A percentile compares a stretch with the other conserved stretches of the same genome.
phyloP scores from a whole-genome alignment of 805 yeast genomes.

The Candida wancherniae region DNA sequence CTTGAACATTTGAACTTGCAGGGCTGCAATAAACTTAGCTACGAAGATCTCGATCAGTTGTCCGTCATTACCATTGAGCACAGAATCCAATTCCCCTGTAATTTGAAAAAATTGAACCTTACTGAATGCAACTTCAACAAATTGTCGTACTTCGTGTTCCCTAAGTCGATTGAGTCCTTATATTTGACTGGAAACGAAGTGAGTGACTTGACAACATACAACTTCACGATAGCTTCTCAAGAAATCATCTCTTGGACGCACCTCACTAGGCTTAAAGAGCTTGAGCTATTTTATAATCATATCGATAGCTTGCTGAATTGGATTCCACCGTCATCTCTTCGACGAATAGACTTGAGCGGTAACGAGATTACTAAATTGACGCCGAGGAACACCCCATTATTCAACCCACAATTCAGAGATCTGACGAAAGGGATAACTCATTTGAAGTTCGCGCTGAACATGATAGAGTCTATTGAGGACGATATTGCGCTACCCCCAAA shows the following conservation, averaged over 20 bases:
- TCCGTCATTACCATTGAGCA: slow-evolving; percentile 4
- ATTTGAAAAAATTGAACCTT: slow-evolving; percentile 20
- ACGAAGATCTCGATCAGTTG: slow-evolving; percentile 2
- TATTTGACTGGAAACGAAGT: slow-evolving; percentile 25
- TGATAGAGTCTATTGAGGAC: slow-evolving; percentile 10
- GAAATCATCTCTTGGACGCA: slow-evolving; percentile 21
- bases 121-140: slow-evolving; percentile 20
- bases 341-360: slow-evolving; percentile 12
- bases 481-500: slow-evolving; percentile 13
- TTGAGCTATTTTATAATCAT: slow-evolving; percentile 22
- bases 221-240: slow-evolving; percentile 4
- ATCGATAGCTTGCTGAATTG: slow-evolving; percentile 18
- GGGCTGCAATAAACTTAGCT: slow-evolving; percentile 13
- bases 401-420: slow-evolving; percentile 1
- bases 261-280: slow-evolving; percentile 17
- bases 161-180: slow-evolving; percentile 18
- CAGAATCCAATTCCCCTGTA: slow-evolving; percentile 21
- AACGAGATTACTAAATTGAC: slow-evolving; percentile 13
- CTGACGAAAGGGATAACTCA: slow-evolving; percentile 3
- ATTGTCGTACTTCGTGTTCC: slow-evolving; percentile 22
- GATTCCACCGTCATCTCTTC: slow-evolving; percentile 15
- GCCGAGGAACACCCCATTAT: slow-evolving; percentile 11
- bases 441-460: slow-evolving; percentile 16
- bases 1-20: slow-evolving; percentile 20
- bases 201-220: slow-evolving; percentile 19